Evolutionary conservation across 2,329 filamentous ascomycete genomes (phyloP).

Genomic region (Colletotrichum sp.): DNA sequence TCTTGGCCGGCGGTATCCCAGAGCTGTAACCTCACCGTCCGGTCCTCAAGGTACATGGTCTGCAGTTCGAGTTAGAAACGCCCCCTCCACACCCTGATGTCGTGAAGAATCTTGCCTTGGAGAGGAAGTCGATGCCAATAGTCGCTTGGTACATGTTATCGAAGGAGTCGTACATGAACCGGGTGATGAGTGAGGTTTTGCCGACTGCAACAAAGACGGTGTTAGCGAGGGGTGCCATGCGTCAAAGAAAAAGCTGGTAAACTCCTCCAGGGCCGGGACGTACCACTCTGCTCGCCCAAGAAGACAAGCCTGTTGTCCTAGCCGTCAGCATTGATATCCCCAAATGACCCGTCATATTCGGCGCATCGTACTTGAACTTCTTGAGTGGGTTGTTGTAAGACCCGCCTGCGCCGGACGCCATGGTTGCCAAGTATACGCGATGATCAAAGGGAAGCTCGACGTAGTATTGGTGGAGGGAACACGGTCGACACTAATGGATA

Average conservation of each 20-base stretch:
- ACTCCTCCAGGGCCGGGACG: conserved; percentile 30
- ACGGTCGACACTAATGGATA: background rate
- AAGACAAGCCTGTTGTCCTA: conserved; percentile 78
- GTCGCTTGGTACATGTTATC: conserved; percentile 99
- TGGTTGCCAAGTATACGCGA: conserved; percentile 37
- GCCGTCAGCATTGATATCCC: conserved; percentile 24
- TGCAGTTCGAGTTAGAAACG: conserved; percentile 33
- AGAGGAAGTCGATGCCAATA: conserved; percentile 98
- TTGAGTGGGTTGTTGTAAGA: conserved; percentile 99
- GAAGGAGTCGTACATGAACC: conserved; percentile 99
- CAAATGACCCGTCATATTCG: background rate
- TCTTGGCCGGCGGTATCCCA: conserved; percentile 99
- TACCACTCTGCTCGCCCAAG: conserved; percentile 98
- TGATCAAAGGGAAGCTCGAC: conserved; percentile 7
- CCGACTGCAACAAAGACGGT: conserved; percentile 66
- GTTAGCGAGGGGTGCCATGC: background rate
- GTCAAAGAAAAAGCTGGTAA: conserved; percentile 7
- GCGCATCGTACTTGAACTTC: conserved; percentile 88
- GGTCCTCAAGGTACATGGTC: conserved; percentile 99
- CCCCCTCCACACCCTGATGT: background rate
- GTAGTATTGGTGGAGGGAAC: conserved; percentile 17
- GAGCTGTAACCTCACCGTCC: conserved; percentile 94
- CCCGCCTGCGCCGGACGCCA: conserved; percentile 76
- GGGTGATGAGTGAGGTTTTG: conserved; percentile 97
- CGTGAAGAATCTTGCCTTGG: conserved; percentile 69